A percentile compares a stretch with the other conserved stretches of the same genome.
These are phyloP conservation scores for Plantago major DNA, from an alignment of 257 asterid genomes.

Conservation along the genomic window DNA sequence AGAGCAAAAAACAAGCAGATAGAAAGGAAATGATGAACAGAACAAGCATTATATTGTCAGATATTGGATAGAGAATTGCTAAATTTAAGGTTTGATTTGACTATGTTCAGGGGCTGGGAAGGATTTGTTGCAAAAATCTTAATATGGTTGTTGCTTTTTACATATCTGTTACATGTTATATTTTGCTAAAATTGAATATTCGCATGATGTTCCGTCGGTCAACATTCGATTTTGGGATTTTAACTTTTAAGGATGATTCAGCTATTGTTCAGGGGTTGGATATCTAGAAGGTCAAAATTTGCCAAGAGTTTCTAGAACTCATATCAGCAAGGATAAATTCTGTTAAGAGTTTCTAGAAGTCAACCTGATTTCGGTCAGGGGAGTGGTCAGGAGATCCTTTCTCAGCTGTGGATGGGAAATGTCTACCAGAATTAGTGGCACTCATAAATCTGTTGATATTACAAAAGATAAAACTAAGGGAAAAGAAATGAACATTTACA, in stretches of 20 bases:
- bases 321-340: no score
- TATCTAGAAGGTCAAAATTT: neutral
- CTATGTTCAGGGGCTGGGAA: constrained; percentile 2
- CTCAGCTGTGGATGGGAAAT: neutral
- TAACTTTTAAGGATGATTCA: neutral
- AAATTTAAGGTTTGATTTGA: constrained; percentile 5
- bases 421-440: no score
- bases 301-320: no score
- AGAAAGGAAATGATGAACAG: neutral
- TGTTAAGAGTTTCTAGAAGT: neutral
- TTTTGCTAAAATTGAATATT: neutral
- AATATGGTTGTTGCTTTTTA: neutral
- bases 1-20: neutral
- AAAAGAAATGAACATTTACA: no score
- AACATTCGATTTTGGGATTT: neutral
- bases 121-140: neutral
- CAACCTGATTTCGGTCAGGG: neutral
- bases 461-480: no score
- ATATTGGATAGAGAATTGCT: neutral
- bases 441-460: no score
- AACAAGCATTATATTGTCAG: neutral
- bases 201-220: neutral
- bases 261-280: neutral
- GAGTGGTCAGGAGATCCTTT: neutral
- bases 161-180: neutral